Evolutionary conservation across 306 rosid genomes (phyloP), one percentile per base, ranked within the genome.

Genomic region (Corylus americana): DNA sequence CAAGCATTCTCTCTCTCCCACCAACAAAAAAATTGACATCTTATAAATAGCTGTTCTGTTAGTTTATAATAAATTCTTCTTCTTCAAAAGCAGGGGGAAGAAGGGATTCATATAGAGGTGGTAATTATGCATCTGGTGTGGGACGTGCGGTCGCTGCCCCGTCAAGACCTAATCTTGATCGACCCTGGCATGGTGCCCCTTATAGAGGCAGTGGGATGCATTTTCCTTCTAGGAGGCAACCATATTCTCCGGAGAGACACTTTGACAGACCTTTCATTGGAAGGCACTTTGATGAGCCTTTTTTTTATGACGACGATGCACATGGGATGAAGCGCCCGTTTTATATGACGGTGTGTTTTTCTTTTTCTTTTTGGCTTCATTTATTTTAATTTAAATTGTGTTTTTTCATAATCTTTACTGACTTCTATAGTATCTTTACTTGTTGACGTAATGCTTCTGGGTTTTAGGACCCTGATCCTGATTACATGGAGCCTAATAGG

Each of bases 311-410:
- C 74, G 89, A 85, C 31, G 69, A 78, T 81, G 54, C 79, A 79
- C 94, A 75, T 83, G 94, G 92, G 70, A 80, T 80, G 78, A 93
- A 91, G 78, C 91, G 97, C 10, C 88, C 91, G 81, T 88, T 79
- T 84, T 73, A 84, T 77, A 89, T 88, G 94, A 91, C 91, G 55
- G 96, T 87, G 83, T 84, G 88, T 75, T 80, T 73, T 45, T 78
- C 4, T 81, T 48, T 12, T 4, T 42, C 53, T 25, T 29, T n/a
- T 13, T 63, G 48, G 48, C 14, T 45, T 51, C 25, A 61, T 70
- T 66, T 78, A 18, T 81, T 66, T 64, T 55, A 31, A 11, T 71
- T 6, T 7, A 29, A 68, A 18, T 71, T 61, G 7, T 58, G 4
- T 80, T 75, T 73, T 55, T 62, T 27, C 25, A 57, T 50, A 49